Conservation (phyloP, 2,329 filamentous ascomycete species). For the Leptodontidium sp. region DNA sequence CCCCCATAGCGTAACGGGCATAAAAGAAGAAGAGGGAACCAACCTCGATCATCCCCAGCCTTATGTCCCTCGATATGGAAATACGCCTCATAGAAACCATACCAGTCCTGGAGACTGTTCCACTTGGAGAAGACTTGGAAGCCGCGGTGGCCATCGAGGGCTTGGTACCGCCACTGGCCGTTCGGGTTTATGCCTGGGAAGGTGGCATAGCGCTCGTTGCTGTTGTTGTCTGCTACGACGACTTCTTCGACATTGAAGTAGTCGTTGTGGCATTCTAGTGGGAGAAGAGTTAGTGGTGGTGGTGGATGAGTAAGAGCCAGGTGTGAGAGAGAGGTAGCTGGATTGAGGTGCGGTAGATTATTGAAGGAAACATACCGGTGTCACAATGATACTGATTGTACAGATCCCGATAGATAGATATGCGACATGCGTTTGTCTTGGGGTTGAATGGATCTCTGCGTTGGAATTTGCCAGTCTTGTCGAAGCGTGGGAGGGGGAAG, state of each 20-base stretch:
- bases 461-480: neutral
- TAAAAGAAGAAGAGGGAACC: neutral
- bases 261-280: slow-evolving; percentile 4
- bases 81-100: slow-evolving; percentile 1
- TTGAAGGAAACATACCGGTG: neutral
- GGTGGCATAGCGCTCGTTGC: neutral
- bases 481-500: neutral
- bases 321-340: neutral
- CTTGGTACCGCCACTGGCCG: neutral
- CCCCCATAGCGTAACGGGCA: neutral
- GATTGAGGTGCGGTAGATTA: neutral
- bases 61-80: neutral
- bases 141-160: neutral
- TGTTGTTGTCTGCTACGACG: slow-evolving; percentile 1
- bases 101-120: neutral
- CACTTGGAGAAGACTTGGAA: neutral
- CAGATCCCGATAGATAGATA: neutral
- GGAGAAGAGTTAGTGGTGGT: neutral
- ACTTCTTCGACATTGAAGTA: slow-evolving; percentile 7
- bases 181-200: neutral
- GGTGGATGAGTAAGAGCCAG: neutral
- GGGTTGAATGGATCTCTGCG: neutral
- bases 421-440: neutral
- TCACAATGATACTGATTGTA: slow-evolving; percentile 5
- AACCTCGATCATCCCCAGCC: neutral